A percentile compares a stretch with the other conserved stretches of the same genome.
phyloP scores from a whole-genome alignment of 2,329 filamentous ascomycete genomes.

The Fusarium torreyae region DNA sequence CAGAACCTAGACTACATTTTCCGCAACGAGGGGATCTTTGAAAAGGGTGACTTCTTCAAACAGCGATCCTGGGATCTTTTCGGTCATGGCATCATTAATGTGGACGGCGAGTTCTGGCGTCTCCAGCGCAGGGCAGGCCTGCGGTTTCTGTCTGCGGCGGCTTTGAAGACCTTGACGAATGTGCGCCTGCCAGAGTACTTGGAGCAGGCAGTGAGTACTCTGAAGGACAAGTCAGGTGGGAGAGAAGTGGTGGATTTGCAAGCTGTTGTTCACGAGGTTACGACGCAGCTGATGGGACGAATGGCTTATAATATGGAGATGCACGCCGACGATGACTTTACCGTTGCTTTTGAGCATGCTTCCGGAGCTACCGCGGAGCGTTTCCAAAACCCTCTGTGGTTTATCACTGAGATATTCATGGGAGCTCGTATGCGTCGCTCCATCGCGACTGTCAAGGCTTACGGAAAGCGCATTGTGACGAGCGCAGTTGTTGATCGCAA shows the following conservation, averaged over 20 bases:
- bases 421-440: constrained; percentile 63
- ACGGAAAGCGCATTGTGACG: constrained; percentile 71
- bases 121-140: constrained; percentile 74
- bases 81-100: constrained; percentile 77
- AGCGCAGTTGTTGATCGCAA: constrained; percentile 62
- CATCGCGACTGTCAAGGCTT: constrained; percentile 66
- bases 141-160: constrained; percentile 70
- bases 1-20: constrained; percentile 74
- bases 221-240: constrained; percentile 54
- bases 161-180: constrained; percentile 70
- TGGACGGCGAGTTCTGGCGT: constrained; percentile 75
- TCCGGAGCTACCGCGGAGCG: constrained; percentile 72
- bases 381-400: constrained; percentile 77
- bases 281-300: constrained; percentile 75
- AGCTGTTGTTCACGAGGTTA: constrained; percentile 73
- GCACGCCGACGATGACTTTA: constrained; percentile 73
- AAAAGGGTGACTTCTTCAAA: constrained; percentile 75
- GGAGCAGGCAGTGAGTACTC: constrained; percentile 56
- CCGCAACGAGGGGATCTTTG: constrained; percentile 72
- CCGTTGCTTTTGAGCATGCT: constrained; percentile 72
- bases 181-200: constrained; percentile 70
- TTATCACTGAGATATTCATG: constrained; percentile 69
- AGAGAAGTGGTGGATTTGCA: constrained; percentile 67
- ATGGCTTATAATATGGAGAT: constrained; percentile 81
- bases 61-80: constrained; percentile 74